Evolutionary conservation across 257 asterid genomes (phyloP), one percentile per base, ranked within the genome.

Genomic region (Solanum ossicruentum): DNA sequence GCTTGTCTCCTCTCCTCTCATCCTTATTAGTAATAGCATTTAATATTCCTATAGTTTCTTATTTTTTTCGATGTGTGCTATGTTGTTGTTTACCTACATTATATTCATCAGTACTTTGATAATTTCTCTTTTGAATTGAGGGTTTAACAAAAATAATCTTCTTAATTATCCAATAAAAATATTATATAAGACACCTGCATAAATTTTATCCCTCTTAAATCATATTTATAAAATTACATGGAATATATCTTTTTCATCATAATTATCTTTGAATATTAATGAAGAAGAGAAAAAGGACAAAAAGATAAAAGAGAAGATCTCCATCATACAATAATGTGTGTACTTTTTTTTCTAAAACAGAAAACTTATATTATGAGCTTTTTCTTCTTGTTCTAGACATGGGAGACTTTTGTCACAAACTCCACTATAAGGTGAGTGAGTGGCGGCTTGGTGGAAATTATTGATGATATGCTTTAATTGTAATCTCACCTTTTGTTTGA

Each of bases 391-490:
- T 73, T 73, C 7, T 45, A 12, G 57, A 45, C 81, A 7, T 45
- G n/a, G n/a, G 39, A 72, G 45, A 45, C 26, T 32, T 72, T 72
- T 72, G 54, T 15, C 81, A 73, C 56, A 72, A n/a, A n/a, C n/a
- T 45, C 81, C 81, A 73, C 81, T 73, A 73, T 73, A 47, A 75
- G 58, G 43, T 47, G 60, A 47, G 81, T 15, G 81, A 21, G 81
- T 58, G 81, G 81, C 81, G 81, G 81, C 81, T 49, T 73, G 20
- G 81, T 47, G 57, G 81, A 73, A 39, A 72, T 72, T 72, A 36
- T 13, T 66, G 47, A 66, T 67, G 5, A 12, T 26, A 47, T 73
- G 58, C n/a, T 45, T 73, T 73, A 3, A 73, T 45, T 69, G 8
- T 13, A 32, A 36, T 73, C 8, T 13, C 41, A 49, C 82, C 20